phyloP scores from a whole-genome alignment of 2,329 filamentous ascomycete genomes.

The Hymenoscyphus salicellus region DNA sequence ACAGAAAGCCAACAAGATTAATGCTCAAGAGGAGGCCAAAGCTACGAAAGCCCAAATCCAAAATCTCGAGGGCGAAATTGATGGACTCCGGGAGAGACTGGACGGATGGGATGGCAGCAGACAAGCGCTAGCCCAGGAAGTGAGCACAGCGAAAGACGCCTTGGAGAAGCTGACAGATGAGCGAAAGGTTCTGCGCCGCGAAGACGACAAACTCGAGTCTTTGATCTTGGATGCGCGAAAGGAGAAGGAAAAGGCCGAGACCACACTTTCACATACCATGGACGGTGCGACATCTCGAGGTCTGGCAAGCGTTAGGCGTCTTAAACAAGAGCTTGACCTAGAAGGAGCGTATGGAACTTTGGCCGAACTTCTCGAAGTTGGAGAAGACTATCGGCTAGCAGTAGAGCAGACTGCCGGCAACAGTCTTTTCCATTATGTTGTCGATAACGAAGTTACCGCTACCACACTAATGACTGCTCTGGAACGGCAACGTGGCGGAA shows the following conservation, averaged over 20 bases:
- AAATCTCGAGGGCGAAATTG: slow-evolving; percentile 69
- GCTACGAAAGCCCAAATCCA: slow-evolving; percentile 69
- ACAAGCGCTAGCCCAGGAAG: slow-evolving; percentile 67
- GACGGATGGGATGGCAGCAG: slow-evolving; percentile 77
- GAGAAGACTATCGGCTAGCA: slow-evolving; percentile 79
- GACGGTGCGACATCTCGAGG: slow-evolving; percentile 84
- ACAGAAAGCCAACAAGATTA: slow-evolving; percentile 79
- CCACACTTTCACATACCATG: slow-evolving; percentile 77
- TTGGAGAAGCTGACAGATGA: slow-evolving; percentile 80
- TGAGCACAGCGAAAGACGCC: slow-evolving; percentile 73
- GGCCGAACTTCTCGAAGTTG: slow-evolving; percentile 86
- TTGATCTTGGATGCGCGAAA: slow-evolving; percentile 71
- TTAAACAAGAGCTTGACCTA: slow-evolving; percentile 76
- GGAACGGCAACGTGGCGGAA: slow-evolving; percentile 74
- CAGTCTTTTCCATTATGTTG: slow-evolving; percentile 93
- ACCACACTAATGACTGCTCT: slow-evolving; percentile 76
- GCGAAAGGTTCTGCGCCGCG: slow-evolving; percentile 80
- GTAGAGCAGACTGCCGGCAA: slow-evolving; percentile 90
- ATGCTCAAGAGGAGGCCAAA: slow-evolving; percentile 78
- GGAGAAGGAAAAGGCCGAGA: slow-evolving; percentile 75
- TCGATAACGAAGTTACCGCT: slow-evolving; percentile 86
- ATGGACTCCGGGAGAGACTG: slow-evolving; percentile 66
- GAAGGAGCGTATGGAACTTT: slow-evolving; percentile 88
- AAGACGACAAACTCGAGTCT: slow-evolving; percentile 82
- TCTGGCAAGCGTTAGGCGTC: slow-evolving; percentile 77